Base-by-base conservation (phyloP, 306 rosid genomes). In the Senna siamea region DNA sequence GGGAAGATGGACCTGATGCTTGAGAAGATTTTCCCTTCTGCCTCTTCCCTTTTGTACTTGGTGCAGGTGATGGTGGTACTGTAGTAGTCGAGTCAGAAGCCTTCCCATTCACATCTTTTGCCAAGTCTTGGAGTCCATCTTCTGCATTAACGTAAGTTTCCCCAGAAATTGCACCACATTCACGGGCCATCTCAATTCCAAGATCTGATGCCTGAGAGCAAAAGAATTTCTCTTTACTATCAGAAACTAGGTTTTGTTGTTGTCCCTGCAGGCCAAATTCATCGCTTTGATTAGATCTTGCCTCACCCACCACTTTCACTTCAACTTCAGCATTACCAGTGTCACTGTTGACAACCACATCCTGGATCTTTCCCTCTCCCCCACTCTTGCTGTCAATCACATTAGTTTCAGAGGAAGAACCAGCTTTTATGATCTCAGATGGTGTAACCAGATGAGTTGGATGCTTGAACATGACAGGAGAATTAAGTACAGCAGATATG, bases 181-280 rank as follows among this genome's bases (percentile, higher is more conserved):
- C 96, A 75, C 96, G 89, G 63, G 90, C 92, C 97, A 95, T 86
- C 79, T 89, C 97, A 75, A 90, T 85, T 71, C 99, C 98, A 78
- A 95, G 98, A 90, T 92, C 98, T 12, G 99, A 92, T 8, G 96
- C 96, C 79, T 95, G 99, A 22, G 99, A 92, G 85, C 96, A 90
- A 79, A 92, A 95, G 57, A 63, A 76, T 73, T 87, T 92, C 70
- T 90, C 98, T 77, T 81, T 95, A 66, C 72, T 76, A 56, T 87
- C 96, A 28, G 85, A 75, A 70, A 86, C 60, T 35, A 37, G 76
- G 65, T 72, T 87, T 78, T 86, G 89, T 38, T 85, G 77, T 78
- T 84, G 87, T 64, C 85, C 88, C 62, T 77, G 94, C 53, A 70
- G 71, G 32, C 83, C 82, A 79, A 77, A 86, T 66, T 89, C 97